Evolutionary conservation across 139 green algal genomes (phyloP).

Genomic region (Chlorella sp.): DNA sequence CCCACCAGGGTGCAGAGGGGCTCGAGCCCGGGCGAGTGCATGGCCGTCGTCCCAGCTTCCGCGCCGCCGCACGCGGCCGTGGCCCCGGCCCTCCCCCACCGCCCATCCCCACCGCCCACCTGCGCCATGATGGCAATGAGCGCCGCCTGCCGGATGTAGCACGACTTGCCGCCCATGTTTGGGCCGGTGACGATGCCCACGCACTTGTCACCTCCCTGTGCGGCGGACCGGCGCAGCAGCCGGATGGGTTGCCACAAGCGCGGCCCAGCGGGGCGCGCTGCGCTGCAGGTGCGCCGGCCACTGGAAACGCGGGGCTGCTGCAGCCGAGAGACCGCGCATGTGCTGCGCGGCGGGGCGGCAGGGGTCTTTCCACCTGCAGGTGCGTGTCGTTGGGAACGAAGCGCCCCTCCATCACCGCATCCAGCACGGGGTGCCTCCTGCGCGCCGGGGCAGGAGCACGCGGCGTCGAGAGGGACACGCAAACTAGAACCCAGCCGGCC

Average conservation of each 20-base stretch:
- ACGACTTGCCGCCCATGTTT: conserved; percentile 94
- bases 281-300: too few relatives aligned
- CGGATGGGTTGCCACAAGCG: too few relatives aligned
- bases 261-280: too few relatives aligned
- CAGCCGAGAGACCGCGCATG: too few relatives aligned
- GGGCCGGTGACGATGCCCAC: conserved; percentile 72
- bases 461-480: neutral
- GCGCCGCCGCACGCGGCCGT: too few relatives aligned
- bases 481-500: too few relatives aligned
- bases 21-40: too few relatives aligned
- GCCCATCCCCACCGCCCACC: conserved; percentile 45
- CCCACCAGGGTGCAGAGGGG: too few relatives aligned
- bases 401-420: conserved; percentile 55
- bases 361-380: conserved; percentile 22
- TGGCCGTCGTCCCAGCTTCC: too few relatives aligned
- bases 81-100: neutral
- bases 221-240: neutral
- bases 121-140: conserved; percentile 91
- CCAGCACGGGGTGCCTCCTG: conserved; percentile 85
- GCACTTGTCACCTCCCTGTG: neutral
- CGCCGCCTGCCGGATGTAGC: conserved; percentile 67
- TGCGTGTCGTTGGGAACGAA: conserved; percentile 73
- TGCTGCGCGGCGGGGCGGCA: too few relatives aligned
- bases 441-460: conserved; percentile 24
- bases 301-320: too few relatives aligned